phyloP scores from a whole-genome alignment of 345 rosid genomes.

The Euphorbia tirucalli region DNA sequence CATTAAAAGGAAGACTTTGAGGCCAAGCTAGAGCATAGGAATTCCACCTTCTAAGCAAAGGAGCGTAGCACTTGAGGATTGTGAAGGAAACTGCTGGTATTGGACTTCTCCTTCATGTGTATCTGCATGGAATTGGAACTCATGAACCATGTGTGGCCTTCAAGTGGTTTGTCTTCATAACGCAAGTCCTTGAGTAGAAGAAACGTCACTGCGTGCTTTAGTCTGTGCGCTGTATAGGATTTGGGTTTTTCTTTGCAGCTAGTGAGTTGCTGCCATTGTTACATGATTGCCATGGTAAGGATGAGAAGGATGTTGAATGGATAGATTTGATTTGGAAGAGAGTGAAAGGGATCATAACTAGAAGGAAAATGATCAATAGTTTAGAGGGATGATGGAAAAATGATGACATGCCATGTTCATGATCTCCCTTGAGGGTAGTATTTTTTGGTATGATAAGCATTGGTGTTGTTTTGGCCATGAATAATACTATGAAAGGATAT shows the following conservation, averaged over 20 bases:
- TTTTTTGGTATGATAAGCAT: too few species aligned
- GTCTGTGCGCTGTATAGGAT: slow-evolving; percentile 33
- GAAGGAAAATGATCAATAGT: slow-evolving; percentile 24
- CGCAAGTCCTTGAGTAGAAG: slow-evolving; percentile 66
- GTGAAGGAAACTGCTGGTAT: slow-evolving; percentile 62
- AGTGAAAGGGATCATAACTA: slow-evolving; percentile 27
- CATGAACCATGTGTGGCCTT: slow-evolving; percentile 81
- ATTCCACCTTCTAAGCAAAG: slow-evolving; percentile 82
- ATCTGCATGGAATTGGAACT: slow-evolving; percentile 69
- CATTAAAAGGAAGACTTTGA: slow-evolving; percentile 48
- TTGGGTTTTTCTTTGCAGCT: slow-evolving; percentile 14
- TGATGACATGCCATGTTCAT: too few species aligned
- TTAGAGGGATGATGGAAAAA: slow-evolving; percentile 26
- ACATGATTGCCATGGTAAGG: slow-evolving; percentile 24
- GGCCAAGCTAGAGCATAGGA: slow-evolving; percentile 69
- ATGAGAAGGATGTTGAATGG: slow-evolving; percentile 5
- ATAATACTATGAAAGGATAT: too few species aligned
- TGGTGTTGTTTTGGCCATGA: too few species aligned
- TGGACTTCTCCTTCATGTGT: slow-evolving; percentile 58
- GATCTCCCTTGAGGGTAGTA: too few species aligned
- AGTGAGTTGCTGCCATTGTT: slow-evolving; percentile 22
- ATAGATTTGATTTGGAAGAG: slow-evolving; percentile 41
- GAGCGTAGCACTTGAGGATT: slow-evolving; percentile 45
- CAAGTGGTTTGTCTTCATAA: slow-evolving; percentile 39
- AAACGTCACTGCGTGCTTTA: slow-evolving; percentile 51